phyloP scores from a whole-genome alignment of 2,329 filamentous ascomycete genomes.

The Exserohilum turcica region DNA sequence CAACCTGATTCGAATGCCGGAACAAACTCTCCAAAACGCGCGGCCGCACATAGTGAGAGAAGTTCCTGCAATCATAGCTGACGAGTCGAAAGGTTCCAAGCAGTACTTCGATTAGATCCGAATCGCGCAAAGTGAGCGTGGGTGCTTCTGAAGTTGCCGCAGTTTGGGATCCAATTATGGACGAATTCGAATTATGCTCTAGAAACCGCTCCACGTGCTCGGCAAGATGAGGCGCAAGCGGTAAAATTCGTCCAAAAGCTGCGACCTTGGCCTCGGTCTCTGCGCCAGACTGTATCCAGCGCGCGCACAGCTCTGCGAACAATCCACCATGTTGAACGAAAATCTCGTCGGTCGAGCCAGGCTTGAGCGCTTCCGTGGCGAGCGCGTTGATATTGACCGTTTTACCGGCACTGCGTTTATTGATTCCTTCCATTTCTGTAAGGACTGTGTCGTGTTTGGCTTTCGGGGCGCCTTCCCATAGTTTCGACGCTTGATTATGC shows the following conservation, averaged over 20 bases:
- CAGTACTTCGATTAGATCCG: conserved; percentile 55
- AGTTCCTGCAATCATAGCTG: conserved; percentile 73
- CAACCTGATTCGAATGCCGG: conserved; percentile 58
- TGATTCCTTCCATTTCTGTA: conserved; percentile 26
- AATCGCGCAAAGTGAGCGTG: conserved; percentile 4
- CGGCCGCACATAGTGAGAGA: conserved; percentile 67
- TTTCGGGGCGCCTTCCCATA: conserved; percentile 44
- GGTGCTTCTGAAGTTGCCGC: neutral
- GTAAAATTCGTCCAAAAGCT: conserved; percentile 78
- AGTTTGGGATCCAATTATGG: conserved; percentile 24
- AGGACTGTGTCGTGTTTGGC: conserved; percentile 14
- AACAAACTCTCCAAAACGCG: conserved; percentile 73
- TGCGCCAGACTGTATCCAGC: conserved; percentile 66
- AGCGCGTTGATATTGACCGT: conserved; percentile 36
- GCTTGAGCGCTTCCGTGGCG: conserved; percentile 57
- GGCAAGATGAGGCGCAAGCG: conserved; percentile 79
- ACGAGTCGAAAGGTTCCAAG: conserved; percentile 79
- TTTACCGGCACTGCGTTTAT: conserved; percentile 25
- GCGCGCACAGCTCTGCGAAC: conserved; percentile 80
- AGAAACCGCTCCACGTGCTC: conserved; percentile 67
- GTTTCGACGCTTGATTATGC: conserved; percentile 38
- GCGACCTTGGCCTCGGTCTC: conserved; percentile 57
- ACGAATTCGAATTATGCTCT: conserved; percentile 37
- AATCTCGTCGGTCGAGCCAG: conserved; percentile 72
- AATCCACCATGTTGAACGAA: conserved; percentile 75